Percentiles rank a stretch among this genome's conserved stretches.
Conservation (phyloP, 768 basidiomycete species). For the Russula ochroleuca region DNA sequence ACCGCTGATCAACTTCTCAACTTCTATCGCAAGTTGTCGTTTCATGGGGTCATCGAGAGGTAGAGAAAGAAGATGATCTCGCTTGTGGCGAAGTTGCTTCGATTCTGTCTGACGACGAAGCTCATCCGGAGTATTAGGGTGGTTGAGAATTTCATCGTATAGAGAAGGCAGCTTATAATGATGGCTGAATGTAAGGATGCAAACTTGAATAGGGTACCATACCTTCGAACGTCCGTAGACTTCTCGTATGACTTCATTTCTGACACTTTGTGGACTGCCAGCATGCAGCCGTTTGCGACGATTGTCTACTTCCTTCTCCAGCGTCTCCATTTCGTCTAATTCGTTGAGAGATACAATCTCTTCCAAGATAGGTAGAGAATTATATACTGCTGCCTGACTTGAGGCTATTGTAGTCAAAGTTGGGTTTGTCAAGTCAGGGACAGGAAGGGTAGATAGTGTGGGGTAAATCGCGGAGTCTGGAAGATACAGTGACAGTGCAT, state of each 20-base stretch:
- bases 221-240: constrained; percentile 61
- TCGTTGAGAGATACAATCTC: constrained; percentile 67
- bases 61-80: constrained; percentile 56
- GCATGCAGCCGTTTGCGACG: constrained; percentile 75
- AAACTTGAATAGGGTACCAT: constrained; percentile 41
- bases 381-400: constrained; percentile 59
- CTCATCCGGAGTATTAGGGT: constrained; percentile 72
- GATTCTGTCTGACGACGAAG: constrained; percentile 73
- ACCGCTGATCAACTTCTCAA: constrained; percentile 71
- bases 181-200: not conserved
- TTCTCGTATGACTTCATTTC: constrained; percentile 62
- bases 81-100: constrained; percentile 64
- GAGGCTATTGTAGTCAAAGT: constrained; percentile 52
- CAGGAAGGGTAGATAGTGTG: constrained; percentile 61
- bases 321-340: constrained; percentile 50
- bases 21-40: constrained; percentile 46
- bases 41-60: constrained; percentile 46
- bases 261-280: constrained; percentile 52
- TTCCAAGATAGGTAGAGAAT: constrained; percentile 66
- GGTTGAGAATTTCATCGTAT: constrained; percentile 77
- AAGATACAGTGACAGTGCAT: constrained; percentile 64
- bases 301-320: constrained; percentile 68
- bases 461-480: constrained; percentile 64
- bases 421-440: constrained; percentile 74
- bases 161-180: constrained; percentile 57